Conservation (phyloP, 257 asterid genomes). For the Solanum virginianum region DNA sequence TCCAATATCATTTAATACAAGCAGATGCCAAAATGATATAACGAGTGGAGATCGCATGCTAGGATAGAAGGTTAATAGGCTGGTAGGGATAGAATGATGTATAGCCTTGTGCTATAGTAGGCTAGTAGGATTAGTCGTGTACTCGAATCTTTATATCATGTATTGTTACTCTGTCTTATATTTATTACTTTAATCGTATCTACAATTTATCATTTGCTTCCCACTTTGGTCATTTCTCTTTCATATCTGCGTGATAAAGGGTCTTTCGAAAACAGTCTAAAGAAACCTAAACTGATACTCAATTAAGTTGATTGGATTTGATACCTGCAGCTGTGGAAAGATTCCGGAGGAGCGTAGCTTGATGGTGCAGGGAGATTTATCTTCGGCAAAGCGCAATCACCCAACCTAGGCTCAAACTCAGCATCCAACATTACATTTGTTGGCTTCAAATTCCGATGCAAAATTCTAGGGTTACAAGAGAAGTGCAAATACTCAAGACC, state of each 20-base stretch:
- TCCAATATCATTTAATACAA: neutral
- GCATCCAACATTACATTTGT: constrained; percentile 73
- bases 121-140: too few species aligned
- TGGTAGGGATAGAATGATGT: too few species aligned
- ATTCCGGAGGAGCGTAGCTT: constrained; percentile 63
- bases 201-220: too few species aligned
- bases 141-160: too few species aligned
- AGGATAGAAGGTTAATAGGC: too few species aligned
- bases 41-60: too few species aligned
- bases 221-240: too few species aligned
- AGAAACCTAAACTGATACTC: neutral
- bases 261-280: too few species aligned
- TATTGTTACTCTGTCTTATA: too few species aligned
- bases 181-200: too few species aligned
- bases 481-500: constrained; percentile 82
- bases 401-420: constrained; percentile 65
- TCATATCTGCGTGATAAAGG: too few species aligned
- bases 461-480: constrained; percentile 42
- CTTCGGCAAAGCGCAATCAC: constrained; percentile 63
- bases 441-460: constrained; percentile 82
- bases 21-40: neutral
- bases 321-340: constrained; percentile 64
- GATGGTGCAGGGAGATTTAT: constrained; percentile 31
- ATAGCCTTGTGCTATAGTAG: too few species aligned
- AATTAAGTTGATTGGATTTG: neutral